A percentile compares a stretch with the other conserved stretches of the same genome.
Evolutionary conservation across 1,139 yeast genomes (phyloP).

Genomic region (Candida sojae): DNA sequence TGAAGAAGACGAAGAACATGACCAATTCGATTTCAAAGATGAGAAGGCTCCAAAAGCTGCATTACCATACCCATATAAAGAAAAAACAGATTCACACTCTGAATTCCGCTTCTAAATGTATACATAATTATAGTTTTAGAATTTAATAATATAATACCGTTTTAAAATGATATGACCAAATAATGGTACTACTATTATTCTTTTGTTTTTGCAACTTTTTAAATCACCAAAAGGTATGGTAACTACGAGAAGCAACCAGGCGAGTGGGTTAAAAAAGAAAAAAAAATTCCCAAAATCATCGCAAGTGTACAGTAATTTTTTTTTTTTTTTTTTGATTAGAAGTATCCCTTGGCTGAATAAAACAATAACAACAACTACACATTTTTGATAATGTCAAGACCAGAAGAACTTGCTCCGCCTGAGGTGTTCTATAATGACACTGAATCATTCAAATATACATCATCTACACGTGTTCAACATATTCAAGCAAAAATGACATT

Average conservation of each 20-base stretch:
- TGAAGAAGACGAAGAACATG: slow-evolving; percentile 8
- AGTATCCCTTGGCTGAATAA: background rate
- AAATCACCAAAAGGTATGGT: no score
- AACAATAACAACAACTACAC: background rate
- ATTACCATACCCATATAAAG: slow-evolving; percentile 11
- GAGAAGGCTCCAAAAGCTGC: background rate
- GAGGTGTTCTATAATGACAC: slow-evolving; percentile 90
- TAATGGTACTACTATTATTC: background rate
- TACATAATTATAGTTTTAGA: background rate
- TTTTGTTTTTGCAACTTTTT: slow-evolving; percentile 3
- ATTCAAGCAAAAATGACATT: slow-evolving; percentile 98
- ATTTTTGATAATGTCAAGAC: slow-evolving; percentile 76
- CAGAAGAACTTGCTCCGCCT: slow-evolving; percentile 97
- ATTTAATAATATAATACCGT: background rate
- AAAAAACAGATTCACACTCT: slow-evolving; percentile 12
- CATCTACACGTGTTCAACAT: slow-evolving; percentile 94
- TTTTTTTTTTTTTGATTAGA: background rate
- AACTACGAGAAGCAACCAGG: background rate
- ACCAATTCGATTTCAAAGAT: slow-evolving; percentile 11
- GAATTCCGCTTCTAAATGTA: slow-evolving; percentile 13
- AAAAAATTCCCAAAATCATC: slow-evolving; percentile 7
- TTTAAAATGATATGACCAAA: background rate
- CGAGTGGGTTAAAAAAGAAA: background rate
- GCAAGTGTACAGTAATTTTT: background rate
- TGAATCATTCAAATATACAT: slow-evolving; percentile 87